Evolutionary conservation across 805 yeast genomes (phyloP), one percentile per base, ranked within the genome.

Genomic region (Spathaspora sp.): DNA sequence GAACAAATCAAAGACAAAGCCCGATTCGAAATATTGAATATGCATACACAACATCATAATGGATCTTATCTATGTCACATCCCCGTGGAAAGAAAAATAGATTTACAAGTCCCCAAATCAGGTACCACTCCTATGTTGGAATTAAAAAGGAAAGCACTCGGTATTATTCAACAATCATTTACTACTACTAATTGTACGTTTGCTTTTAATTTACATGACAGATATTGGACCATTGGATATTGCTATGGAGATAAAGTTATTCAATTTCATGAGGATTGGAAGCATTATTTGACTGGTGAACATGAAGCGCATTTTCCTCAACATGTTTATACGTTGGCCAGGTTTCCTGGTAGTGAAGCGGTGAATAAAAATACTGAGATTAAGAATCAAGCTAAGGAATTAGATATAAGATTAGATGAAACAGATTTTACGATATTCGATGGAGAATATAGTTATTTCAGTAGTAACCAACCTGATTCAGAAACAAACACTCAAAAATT

Each of bases 211-310:
- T 46, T 60, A 16, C 60, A 60, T 40, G 69, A 72, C 38, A 78
- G 75, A n/a, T 82, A 79, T 60, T 82, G 86, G 85, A 75, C 78
- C 11, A 80, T 77, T 55, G 76, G 72, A 3, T 75, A 73, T 49
- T 81, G 86, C 58, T 73, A 68, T 53, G 80, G 78, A 5, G 75
- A 72, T 52, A 70, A 73, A 44, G 61, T 82, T 39, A 66, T 72
- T 12, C 87, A 82, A 60, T 79, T 72, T 60, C 84, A 79, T 55
- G 69, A 69, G 43, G 64, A 64, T 19, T 31, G 56, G 9, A 60
- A 56, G 11, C 53, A 57, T 17, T 67, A 58, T 28, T 50, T 62
- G 7, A 63, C 67, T 0, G 65, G 59, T 20, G 54, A 60, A 14
- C 73, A 77, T 48, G 71, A 51, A 19, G 61, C 75, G 1, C 63